Conservation (phyloP, 179 eudicot genomes). For the Amaranthus tricolor region DNA sequence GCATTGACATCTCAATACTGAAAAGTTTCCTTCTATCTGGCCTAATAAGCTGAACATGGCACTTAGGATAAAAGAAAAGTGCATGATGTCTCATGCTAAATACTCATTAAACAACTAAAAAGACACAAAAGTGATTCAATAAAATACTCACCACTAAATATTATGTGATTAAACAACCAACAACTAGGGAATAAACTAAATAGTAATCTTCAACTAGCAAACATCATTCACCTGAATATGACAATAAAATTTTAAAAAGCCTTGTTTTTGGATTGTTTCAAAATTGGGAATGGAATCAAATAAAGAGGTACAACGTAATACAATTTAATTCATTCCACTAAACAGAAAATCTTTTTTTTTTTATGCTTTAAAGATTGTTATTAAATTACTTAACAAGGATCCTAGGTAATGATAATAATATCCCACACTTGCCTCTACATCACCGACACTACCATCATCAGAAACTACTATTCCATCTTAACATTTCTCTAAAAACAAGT, state of each 20-base stretch:
- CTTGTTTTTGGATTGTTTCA: background rate
- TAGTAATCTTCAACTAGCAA: background rate
- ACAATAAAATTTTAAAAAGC: too few relatives aligned
- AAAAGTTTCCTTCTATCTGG: background rate
- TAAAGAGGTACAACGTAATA: background rate
- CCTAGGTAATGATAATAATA: background rate
- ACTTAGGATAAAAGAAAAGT: background rate
- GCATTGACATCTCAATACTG: background rate
- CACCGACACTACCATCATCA: background rate
- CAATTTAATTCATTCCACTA: background rate
- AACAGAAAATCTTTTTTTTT: background rate
- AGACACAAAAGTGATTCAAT: background rate
- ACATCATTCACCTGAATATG: slow-evolving; percentile 2
- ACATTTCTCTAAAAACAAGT: background rate
- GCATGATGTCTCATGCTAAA: background rate
- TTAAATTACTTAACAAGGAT: background rate
- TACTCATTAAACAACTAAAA: background rate
- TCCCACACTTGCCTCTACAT: background rate
- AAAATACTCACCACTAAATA: background rate
- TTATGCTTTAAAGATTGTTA: background rate
- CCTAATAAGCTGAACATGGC: background rate
- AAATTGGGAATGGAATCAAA: background rate
- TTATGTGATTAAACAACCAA: too few relatives aligned
- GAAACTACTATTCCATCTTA: background rate
- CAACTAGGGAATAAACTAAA: too few relatives aligned